Evolutionary conservation across 208 protist genomes (phyloP), one percentile per base, ranked within the genome.

Genomic region (Leishmania martiniquensis): DNA sequence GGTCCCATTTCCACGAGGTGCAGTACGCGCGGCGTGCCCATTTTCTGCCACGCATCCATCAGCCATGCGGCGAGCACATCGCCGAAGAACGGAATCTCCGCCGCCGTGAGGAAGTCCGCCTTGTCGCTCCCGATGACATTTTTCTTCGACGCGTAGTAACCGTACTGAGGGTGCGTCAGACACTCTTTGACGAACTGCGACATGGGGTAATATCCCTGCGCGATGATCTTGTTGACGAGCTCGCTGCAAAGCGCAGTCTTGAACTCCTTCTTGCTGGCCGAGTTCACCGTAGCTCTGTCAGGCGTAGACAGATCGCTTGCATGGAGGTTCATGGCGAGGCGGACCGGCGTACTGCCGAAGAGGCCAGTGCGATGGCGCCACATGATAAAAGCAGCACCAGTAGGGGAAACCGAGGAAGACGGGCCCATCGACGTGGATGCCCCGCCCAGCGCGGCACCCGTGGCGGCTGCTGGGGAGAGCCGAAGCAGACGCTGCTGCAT

Each of bases 101-200:
- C 91, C 55, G 95, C 91, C 12, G 95, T 98, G 72, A 97, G 91
- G 85, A 98, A 98, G 84, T 98, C 95, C 1, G 91, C 92, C 77
- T 89, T 91, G 63, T 95, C 90, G 62, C 80, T 87, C 29, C 95
- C 95, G 67, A 98, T 97, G 54, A 98, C 92, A 76, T 92, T 47
- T 74, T 89, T 88, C 85, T 98, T 98, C 0, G 89, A 67, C 13
- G 89, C 87, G 82, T 98, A 98, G 85, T 98, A 98, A 77, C 95
- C 95, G 67, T 91, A 85, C 75, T 95, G 89, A 3, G 95, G 95
- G 81, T 98, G 91, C 1, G 92, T 95, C 42, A 97, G 86, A 72
- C 92, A 96, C 75, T 98, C 93, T 81, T 97, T 96, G 66, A 98
- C 90, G 88, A 92, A 98, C 82, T 98, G 92, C 66, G 92, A 89